Evolutionary conservation across 257 asterid species (phyloP), one percentile per base, ranked within the genome.

Genomic region (Plantago elongata): DNA sequence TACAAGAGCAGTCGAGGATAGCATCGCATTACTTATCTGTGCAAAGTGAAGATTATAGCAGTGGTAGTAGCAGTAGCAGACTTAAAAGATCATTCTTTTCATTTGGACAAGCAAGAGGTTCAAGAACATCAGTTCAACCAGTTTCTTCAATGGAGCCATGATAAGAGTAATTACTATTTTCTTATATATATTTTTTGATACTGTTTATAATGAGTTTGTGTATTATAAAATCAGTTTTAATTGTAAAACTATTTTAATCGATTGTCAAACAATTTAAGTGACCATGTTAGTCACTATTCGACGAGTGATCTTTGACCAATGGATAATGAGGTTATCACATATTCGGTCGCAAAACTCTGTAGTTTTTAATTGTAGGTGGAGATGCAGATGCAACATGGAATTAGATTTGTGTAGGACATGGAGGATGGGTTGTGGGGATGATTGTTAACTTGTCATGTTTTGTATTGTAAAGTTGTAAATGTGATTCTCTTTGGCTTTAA

Each of bases 111-210:
- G 94, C 83, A 37, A 82, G 70, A 47, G 77, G 78, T 51, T 91
- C 87, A 65, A 86, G 92, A 83, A 89, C 63, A 78, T 81, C 90
- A 67, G 84, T 89, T 64, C 69, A 71, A 50, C 95, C 97, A 42
- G 51, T 88, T 75, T 72, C 61, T 34, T 66, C 72, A 70, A 70
- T 72, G 27, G 69, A 60, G 45, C 44, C 51, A 61, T 50, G 27
- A 11, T 11, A 54, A 0, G 7, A 57, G 37, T 15, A 49, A 27
- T 10, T 15, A 30, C 27, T 45, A 1, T 43, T 60, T 37, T 18
- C 56, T 46, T 34, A 5, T 30, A 37, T 51, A 50, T 11, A 3
- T 22, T 42, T 29, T 40, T 12, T 18, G 40, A 34, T 34, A 4
- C 40, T 30, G 3, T 1, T 61, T 44, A 62, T 56, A 22, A 22